Conservation (phyloP, 257 asterid species). For the Solanum etuberosum region DNA sequence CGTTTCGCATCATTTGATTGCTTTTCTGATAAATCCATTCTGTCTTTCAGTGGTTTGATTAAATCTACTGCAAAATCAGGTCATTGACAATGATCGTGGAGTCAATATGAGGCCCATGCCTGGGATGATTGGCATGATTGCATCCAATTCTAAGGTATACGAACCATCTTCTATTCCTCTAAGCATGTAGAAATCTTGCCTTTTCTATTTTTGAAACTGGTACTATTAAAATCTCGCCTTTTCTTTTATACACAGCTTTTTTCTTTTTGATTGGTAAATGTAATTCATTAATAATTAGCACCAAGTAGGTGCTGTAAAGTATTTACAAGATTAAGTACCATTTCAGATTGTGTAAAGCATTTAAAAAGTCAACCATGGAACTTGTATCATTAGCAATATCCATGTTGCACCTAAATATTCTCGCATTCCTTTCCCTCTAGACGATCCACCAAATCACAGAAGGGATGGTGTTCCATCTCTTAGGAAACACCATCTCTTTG, state of each 20-base stretch:
- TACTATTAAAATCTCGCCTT: neutral
- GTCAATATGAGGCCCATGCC: slow-evolving; percentile 92
- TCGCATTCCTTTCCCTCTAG: neutral
- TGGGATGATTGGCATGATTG: slow-evolving; percentile 66
- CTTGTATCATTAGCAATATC: neutral
- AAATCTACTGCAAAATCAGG: slow-evolving; percentile 33
- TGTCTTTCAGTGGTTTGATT: neutral
- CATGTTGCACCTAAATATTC: neutral
- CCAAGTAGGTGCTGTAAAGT: neutral
- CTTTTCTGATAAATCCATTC: neutral
- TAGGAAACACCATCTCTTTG: neutral
- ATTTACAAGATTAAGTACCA: neutral
- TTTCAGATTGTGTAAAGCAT: neutral
- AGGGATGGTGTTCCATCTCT: neutral
- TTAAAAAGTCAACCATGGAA: neutral
- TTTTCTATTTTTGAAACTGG: neutral
- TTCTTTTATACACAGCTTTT: neutral
- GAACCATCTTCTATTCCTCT: neutral
- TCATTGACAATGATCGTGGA: slow-evolving; percentile 83
- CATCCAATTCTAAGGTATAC: slow-evolving; percentile 66
- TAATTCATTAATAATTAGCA: neutral
- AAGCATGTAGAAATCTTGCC: neutral
- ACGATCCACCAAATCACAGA: neutral
- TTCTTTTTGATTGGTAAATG: neutral
- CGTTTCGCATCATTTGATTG: neutral